Percentiles rank a stretch among this genome's conserved stretches.
These are phyloP conservation scores for Zelonia costaricensis DNA, from an alignment of 208 protist species.

Conservation along the genomic window DNA sequence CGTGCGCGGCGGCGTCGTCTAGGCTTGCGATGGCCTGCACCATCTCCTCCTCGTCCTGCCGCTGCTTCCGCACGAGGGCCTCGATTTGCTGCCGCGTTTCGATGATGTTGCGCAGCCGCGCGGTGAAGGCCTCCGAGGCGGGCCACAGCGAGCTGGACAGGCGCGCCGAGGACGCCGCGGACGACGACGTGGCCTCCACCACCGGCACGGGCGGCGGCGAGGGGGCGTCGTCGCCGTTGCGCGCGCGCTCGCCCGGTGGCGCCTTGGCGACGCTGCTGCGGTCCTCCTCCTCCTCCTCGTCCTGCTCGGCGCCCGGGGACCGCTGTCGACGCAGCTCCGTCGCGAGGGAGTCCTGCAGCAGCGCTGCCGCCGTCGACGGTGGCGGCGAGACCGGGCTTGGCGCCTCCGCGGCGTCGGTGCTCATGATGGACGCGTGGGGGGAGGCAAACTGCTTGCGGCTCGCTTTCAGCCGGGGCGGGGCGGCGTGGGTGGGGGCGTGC, in stretches of 20 bases:
- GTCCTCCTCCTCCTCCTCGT: too few relatives aligned
- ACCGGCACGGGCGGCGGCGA: not conserved
- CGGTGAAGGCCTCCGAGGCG: conserved; percentile 20
- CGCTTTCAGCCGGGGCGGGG: conserved; percentile 17
- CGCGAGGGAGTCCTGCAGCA: not conserved
- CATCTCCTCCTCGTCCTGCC: conserved; percentile 27
- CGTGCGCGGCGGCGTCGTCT: conserved; percentile 5
- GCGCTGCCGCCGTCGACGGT: not conserved
- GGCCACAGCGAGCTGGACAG: conserved; percentile 12
- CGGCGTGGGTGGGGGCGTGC: conserved; percentile 6
- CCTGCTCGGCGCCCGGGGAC: too few relatives aligned
- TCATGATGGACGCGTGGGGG: conserved; percentile 1
- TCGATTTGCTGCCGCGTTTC: conserved; percentile 31
- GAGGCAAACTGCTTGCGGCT: conserved; percentile 38
- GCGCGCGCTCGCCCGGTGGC: not conserved
- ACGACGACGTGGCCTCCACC: conserved; percentile 4
- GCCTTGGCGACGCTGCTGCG: not conserved
- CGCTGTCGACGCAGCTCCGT: too few relatives aligned
- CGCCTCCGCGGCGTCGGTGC: not conserved
- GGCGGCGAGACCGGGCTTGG: not conserved
- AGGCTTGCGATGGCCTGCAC: conserved; percentile 8
- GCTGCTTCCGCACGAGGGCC: conserved; percentile 23
- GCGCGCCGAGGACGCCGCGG: conserved; percentile 7
- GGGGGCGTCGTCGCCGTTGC: not conserved
- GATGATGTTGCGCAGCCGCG: conserved; percentile 27